phyloP scores from a whole-genome alignment of 2,329 filamentous ascomycete genomes.

The Aspergillus costaricaensis region DNA sequence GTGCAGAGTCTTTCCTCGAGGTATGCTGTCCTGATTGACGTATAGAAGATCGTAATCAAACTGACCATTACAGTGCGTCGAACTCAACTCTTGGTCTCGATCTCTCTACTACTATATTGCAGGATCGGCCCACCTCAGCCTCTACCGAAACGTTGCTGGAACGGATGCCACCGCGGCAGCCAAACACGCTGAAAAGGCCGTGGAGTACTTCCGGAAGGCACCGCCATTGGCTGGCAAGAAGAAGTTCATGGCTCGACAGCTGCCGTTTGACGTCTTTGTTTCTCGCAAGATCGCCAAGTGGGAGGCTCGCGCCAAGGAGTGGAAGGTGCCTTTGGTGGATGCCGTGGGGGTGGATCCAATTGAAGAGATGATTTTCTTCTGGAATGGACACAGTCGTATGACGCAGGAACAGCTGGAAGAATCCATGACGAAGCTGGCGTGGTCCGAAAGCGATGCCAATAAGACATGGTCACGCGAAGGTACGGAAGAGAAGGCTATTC shows the following conservation, averaged over 20 bases:
- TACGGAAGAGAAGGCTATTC: slow-evolving; percentile 64
- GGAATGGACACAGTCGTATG: slow-evolving; percentile 89
- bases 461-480: slow-evolving; percentile 54
- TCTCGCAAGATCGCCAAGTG: slow-evolving; percentile 83
- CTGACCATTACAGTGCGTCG: slow-evolving; percentile 57
- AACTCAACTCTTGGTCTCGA: slow-evolving; percentile 89
- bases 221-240: slow-evolving; percentile 79
- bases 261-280: slow-evolving; percentile 88
- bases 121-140: slow-evolving; percentile 73
- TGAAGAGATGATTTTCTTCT: slow-evolving; percentile 91
- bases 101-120: slow-evolving; percentile 88
- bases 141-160: slow-evolving; percentile 62
- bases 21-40: slow-evolving; percentile 34
- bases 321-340: slow-evolving; percentile 71
- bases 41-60: slow-evolving; percentile 5
- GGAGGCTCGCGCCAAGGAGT: slow-evolving; percentile 72
- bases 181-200: slow-evolving; percentile 64
- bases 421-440: slow-evolving; percentile 65
- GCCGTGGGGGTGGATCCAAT: slow-evolving; percentile 78
- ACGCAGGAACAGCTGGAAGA: slow-evolving; percentile 62
- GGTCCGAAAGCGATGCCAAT: slow-evolving; percentile 64
- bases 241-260: slow-evolving; percentile 81
- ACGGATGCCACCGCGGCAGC: slow-evolving; percentile 49
- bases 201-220: slow-evolving; percentile 70
- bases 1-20: slow-evolving; percentile 71